Conservation (phyloP, 2,329 filamentous ascomycete species). For the Alternaria longipes region DNA sequence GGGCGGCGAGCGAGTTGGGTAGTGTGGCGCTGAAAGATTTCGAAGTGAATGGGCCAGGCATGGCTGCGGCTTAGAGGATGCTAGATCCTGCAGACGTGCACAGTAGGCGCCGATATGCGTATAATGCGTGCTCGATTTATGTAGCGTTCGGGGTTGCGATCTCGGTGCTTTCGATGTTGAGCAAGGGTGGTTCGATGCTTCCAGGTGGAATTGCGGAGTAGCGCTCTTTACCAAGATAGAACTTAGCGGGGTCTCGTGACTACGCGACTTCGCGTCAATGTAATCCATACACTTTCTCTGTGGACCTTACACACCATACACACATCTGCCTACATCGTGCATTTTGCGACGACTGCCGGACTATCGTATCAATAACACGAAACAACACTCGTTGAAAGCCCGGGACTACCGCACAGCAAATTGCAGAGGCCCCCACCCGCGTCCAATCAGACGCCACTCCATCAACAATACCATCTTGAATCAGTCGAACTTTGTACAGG, state of each 20-base stretch:
- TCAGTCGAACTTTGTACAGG: not conserved
- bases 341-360: not conserved
- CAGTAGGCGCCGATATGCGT: not conserved
- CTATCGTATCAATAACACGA: not conserved
- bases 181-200: conserved; percentile 14
- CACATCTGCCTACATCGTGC: not conserved
- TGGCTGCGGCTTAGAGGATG: conserved; percentile 15
- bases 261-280: conserved; percentile 32
- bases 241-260: conserved; percentile 37
- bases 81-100: not conserved
- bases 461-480: not conserved
- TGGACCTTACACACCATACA: not conserved
- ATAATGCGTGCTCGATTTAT: not conserved
- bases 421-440: not conserved
- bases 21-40: conserved; percentile 65
- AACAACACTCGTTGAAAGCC: not conserved
- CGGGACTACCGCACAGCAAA: conserved; percentile 1
- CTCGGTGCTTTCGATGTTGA: not conserved
- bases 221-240: conserved; percentile 19
- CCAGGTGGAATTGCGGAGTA: conserved; percentile 14
- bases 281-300: conserved; percentile 8
- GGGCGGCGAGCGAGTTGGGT: conserved; percentile 71
- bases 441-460: conserved; percentile 13
- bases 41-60: conserved; percentile 70
- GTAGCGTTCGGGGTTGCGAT: not conserved